These are phyloP conservation scores for Sisymbrium irio DNA, from an alignment of 345 rosid species.

Conservation along the genomic window DNA sequence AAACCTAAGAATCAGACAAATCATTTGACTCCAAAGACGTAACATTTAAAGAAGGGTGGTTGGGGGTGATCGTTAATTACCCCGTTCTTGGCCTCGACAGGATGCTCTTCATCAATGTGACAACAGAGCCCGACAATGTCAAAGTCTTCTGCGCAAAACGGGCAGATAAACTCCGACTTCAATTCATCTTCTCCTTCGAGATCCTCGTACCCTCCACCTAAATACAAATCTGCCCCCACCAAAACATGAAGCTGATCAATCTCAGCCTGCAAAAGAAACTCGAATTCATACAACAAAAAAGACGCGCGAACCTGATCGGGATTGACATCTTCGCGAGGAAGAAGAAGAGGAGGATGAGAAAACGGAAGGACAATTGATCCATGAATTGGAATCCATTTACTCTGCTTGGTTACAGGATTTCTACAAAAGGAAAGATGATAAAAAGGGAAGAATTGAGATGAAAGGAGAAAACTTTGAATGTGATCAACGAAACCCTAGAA, in stretches of 20 bases:
- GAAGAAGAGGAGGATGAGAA: constrained; percentile 34
- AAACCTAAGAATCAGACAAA: constrained; percentile 2
- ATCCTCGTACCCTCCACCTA: constrained; percentile 55
- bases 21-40: not conserved
- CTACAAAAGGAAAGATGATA: not conserved
- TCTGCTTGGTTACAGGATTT: not conserved
- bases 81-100: constrained; percentile 80
- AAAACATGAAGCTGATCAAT: not conserved
- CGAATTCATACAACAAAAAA: not conserved
- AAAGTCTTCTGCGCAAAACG: constrained; percentile 80
- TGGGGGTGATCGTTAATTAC: constrained; percentile 34
- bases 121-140: constrained; percentile 87
- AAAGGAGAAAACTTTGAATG: not conserved
- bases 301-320: constrained; percentile 33
- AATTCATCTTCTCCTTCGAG: constrained; percentile 59
- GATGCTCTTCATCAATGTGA: constrained; percentile 89
- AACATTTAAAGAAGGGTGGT: not conserved
- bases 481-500: constrained; percentile 28
- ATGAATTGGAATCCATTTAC: constrained; percentile 34
- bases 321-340: constrained; percentile 27
- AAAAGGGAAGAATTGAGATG: not conserved
- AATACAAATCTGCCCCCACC: constrained; percentile 50
- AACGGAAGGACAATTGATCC: constrained; percentile 34
- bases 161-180: constrained; percentile 64
- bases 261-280: not conserved